These are phyloP conservation scores for Infundibulicybe gibba DNA, from an alignment of 768 basidiomycete species.

Conservation along the genomic window DNA sequence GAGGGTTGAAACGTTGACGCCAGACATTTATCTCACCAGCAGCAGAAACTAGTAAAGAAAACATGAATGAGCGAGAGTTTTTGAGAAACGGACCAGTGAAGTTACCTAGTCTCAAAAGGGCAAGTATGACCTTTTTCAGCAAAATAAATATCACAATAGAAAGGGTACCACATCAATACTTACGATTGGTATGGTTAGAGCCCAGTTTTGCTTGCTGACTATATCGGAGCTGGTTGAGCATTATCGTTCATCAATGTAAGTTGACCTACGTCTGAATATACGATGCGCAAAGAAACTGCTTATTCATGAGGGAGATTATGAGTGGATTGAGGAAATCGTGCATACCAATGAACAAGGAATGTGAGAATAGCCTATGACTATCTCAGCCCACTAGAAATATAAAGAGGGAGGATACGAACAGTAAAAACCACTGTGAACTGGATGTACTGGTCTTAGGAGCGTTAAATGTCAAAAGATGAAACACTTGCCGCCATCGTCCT, in stretches of 20 bases:
- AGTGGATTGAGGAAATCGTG: background rate
- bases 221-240: background rate
- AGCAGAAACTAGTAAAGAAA: conserved; percentile 9
- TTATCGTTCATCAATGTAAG: background rate
- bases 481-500: background rate
- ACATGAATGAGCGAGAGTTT: background rate
- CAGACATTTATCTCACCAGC: conserved; percentile 8
- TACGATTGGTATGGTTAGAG: conserved; percentile 17
- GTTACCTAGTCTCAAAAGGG: conserved; percentile 17
- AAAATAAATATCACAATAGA: background rate
- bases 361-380: conserved; percentile 31
- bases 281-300: conserved; percentile 30
- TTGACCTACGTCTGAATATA: conserved; percentile 20
- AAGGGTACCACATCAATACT: background rate
- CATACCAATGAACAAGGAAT: conserved; percentile 38
- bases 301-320: background rate
- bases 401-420: conserved; percentile 8
- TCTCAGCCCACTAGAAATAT: background rate
- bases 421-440: conserved; percentile 19
- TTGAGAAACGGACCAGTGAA: background rate
- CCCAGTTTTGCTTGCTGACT: conserved; percentile 20
- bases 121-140: conserved; percentile 11
- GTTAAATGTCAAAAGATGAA: background rate
- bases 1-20: background rate
- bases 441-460: background rate